Evolutionary conservation across 2,329 filamentous ascomycete species (phyloP), one percentile per base, ranked within the genome.

Genomic region (Trichophyton benhamiae): DNA sequence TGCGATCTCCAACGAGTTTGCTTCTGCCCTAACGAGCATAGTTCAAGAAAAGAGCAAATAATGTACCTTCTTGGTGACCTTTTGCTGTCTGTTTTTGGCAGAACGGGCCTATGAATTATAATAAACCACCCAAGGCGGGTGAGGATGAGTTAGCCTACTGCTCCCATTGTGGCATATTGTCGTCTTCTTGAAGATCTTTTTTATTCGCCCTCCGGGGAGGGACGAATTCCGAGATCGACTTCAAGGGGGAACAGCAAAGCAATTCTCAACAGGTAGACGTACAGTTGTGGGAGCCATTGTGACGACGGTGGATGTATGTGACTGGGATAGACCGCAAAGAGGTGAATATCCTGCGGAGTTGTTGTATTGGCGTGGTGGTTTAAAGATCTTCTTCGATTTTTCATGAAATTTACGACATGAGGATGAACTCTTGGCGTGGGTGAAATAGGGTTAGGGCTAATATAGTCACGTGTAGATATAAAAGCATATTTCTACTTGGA

Each of bases 121-220:
- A 27, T 36, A 17, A 55, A 36, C 52, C 52, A 55, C 52, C 52
- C 30, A 55, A 55, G 27, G 52, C 52, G 52, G 77, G 75, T 78
- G 78, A 79, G 69, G 78, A 57, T 81, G 83, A 58, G 60, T 95
- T 92, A 96, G 91, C 94, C 92, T 96, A 95, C 92, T 97, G 91
- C 84, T 87, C 75, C 72, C 61, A 58, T 58, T 20, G 57, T 65
- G 62, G 49, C 62, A 52, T 33, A 67, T 66, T 62, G 62, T 59
- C 62, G 49, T 20, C n/a, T 30, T 36, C 42, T 60, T 62, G 33
- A 46, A 22, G 33, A 20, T 42, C 49, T 42, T 48, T 61, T 61
- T 57, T 44, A 63, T 65, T 58, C 57, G 11, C 20, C 13, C 15
- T 36, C 15, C 25, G 52, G 15, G 52, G 27, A 55, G 27, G n/a